Conservation (phyloP, 1,284 basidiomycete species). For the Ustilago lituana region DNA sequence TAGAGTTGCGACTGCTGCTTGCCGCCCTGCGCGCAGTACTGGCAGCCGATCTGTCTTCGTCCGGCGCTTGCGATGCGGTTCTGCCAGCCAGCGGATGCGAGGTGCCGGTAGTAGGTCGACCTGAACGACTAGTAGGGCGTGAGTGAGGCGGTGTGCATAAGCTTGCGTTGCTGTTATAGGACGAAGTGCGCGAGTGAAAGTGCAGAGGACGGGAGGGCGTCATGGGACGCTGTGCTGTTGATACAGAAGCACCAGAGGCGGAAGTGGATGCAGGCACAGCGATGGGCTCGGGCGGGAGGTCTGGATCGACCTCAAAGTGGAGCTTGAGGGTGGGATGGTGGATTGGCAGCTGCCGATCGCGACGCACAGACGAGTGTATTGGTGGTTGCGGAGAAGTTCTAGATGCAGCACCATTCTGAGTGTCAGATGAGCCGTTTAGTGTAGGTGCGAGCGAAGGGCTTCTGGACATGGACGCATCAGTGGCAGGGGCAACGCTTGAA, state of each 20-base stretch:
- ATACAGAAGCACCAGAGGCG: background rate
- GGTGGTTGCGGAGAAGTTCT: slow-evolving; percentile 9
- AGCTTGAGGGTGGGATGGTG: slow-evolving; percentile 61
- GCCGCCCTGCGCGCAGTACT: background rate
- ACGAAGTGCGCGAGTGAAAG: slow-evolving; percentile 28
- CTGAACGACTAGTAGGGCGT: slow-evolving; percentile 36
- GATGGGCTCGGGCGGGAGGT: slow-evolving; percentile 32
- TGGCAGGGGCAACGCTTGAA: background rate
- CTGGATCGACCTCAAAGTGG: slow-evolving; percentile 51
- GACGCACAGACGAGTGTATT: slow-evolving; percentile 10
- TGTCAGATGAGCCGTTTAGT: slow-evolving; percentile 8
- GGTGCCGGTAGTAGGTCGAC: slow-evolving; percentile 10
- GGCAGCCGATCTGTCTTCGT: slow-evolving; percentile 1
- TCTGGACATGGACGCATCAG: slow-evolving; percentile 5
- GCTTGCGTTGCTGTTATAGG: slow-evolving; percentile 18
- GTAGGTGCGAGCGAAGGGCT: slow-evolving; percentile 4
- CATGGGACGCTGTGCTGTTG: slow-evolving; percentile 18
- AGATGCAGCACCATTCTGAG: background rate
- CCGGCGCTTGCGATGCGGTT: slow-evolving; percentile 15
- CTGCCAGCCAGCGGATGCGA: slow-evolving; percentile 15
- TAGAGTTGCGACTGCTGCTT: background rate
- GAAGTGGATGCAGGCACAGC: slow-evolving; percentile 1
- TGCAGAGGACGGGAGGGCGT: slow-evolving; percentile 27
- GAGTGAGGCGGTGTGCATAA: slow-evolving; percentile 33
- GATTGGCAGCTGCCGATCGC: slow-evolving; percentile 43